Evolutionary conservation across 2,329 filamentous ascomycete species (phyloP).

Genomic region (Colletotrichum sp.): DNA sequence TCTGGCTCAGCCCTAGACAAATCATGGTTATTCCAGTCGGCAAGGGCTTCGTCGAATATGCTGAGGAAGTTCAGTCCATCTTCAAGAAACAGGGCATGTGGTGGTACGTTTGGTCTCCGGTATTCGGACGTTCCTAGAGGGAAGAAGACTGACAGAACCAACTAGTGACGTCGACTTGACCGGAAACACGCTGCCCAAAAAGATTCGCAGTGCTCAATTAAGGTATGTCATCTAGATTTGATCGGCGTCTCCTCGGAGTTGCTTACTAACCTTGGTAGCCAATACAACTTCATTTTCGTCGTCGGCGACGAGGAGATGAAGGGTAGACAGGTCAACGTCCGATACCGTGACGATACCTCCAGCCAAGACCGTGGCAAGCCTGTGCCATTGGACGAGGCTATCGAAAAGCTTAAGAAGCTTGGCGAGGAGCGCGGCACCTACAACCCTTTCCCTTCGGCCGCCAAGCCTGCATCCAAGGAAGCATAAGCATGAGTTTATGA

Average conservation of each 20-base stretch:
- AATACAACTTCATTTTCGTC: slow-evolving; percentile 41
- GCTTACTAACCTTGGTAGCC: slow-evolving; percentile 24
- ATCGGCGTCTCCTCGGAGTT: not conserved
- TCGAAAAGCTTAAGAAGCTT: slow-evolving; percentile 59
- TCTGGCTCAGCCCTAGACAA: slow-evolving; percentile 87
- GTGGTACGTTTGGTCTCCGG: slow-evolving; percentile 39
- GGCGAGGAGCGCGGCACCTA: slow-evolving; percentile 50
- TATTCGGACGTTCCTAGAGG: not conserved
- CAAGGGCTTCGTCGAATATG: slow-evolving; percentile 74
- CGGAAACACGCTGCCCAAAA: slow-evolving; percentile 87
- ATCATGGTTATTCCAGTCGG: slow-evolving; percentile 68
- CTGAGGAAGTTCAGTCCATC: slow-evolving; percentile 72
- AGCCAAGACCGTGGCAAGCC: slow-evolving; percentile 67
- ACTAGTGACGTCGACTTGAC: slow-evolving; percentile 68
- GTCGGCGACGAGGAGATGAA: slow-evolving; percentile 68
- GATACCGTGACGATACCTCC: slow-evolving; percentile 67
- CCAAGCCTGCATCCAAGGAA: slow-evolving; percentile 23
- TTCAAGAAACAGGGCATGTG: slow-evolving; percentile 74
- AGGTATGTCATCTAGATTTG: slow-evolving; percentile 62
- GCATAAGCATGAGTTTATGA: slow-evolving; percentile 19
- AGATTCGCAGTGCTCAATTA: slow-evolving; percentile 82
- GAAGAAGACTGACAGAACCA: not conserved
- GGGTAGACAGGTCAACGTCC: slow-evolving; percentile 65
- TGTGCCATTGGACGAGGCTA: slow-evolving; percentile 59
- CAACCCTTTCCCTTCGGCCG: slow-evolving; percentile 37